These are phyloP conservation scores for Solanum tacnaense DNA, from an alignment of 257 asterid genomes.

Conservation along the genomic window DNA sequence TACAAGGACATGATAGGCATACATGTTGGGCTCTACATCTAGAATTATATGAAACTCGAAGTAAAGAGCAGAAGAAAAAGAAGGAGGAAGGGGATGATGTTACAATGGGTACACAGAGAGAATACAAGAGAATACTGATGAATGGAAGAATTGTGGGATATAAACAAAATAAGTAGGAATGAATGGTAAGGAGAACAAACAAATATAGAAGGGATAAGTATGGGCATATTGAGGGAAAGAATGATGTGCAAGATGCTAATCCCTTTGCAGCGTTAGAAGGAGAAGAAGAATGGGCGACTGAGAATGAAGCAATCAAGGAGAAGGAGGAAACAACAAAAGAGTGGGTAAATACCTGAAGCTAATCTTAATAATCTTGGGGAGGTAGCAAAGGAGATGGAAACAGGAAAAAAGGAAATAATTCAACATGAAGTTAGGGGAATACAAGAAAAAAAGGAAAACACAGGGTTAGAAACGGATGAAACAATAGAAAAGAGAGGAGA, in stretches of 20 bases:
- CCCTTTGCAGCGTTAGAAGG: not conserved
- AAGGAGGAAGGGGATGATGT: not conserved
- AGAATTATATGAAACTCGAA: not conserved
- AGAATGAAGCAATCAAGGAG: not conserved
- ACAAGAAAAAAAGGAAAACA: no score
- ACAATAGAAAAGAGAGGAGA: no score
- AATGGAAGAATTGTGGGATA: not conserved
- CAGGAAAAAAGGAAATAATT: not conserved
- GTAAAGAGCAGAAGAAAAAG: not conserved
- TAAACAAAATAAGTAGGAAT: not conserved
- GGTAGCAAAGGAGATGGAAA: no score
- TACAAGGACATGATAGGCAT: not conserved
- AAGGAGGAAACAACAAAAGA: no score
- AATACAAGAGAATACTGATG: not conserved
- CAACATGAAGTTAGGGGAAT: no score
- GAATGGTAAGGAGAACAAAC: not conserved
- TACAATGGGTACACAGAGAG: not conserved
- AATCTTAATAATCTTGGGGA: no score
- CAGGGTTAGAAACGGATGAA: no score
- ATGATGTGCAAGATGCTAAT: not conserved
- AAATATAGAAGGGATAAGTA: not conserved
- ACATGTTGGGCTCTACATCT: not conserved
- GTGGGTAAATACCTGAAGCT: no score
- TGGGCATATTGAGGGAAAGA: not conserved
- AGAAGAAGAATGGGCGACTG: not conserved